phyloP scores from a whole-genome alignment of 768 basidiomycete genomes.

The Tricholoma sp. region DNA sequence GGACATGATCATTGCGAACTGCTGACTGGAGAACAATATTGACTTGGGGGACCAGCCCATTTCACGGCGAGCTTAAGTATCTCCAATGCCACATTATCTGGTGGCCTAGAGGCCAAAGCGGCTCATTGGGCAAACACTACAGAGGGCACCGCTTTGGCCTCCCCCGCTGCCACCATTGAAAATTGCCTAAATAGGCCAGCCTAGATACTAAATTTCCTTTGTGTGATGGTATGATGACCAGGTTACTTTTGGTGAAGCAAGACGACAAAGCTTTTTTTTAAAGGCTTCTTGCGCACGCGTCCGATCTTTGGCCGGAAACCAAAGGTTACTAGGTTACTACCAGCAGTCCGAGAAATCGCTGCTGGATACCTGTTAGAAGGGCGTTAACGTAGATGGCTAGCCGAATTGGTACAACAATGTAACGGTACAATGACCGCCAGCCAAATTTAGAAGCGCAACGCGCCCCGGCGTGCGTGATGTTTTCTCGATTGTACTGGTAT shows the following conservation, averaged over 20 bases:
- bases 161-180: not conserved
- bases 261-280: not conserved
- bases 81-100: constrained; percentile 5
- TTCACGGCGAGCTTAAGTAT: not conserved
- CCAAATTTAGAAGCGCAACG: too few relatives aligned
- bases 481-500: too few relatives aligned
- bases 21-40: not conserved
- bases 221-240: not conserved
- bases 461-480: too few relatives aligned
- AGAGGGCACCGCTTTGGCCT: not conserved
- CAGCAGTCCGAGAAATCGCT: too few relatives aligned
- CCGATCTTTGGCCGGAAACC: too few relatives aligned
- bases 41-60: not conserved
- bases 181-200: not conserved
- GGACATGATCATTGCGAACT: not conserved
- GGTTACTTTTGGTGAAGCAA: not conserved
- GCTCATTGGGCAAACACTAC: not conserved
- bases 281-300: too few relatives aligned
- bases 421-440: too few relatives aligned
- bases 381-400: too few relatives aligned
- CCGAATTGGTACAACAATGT: too few relatives aligned
- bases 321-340: too few relatives aligned
- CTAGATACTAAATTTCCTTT: not conserved
- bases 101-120: constrained; percentile 7
- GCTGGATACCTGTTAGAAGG: too few relatives aligned